Evolutionary conservation across 257 asterid genomes (phyloP).

Genomic region (Eucommia ulmoides): DNA sequence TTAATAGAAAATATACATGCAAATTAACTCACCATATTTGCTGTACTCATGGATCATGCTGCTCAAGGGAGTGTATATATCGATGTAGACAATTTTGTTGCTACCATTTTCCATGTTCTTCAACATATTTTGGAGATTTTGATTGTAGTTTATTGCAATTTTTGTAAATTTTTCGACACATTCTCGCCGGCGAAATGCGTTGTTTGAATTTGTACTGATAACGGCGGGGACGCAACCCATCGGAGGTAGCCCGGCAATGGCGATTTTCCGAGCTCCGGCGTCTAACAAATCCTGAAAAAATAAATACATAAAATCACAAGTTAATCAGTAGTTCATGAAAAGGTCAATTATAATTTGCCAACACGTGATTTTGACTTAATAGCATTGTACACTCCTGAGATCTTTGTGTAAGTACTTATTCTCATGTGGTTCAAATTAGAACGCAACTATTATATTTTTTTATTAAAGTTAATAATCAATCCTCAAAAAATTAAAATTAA

Average conservation of each 20-base stretch:
- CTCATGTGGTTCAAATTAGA: not conserved
- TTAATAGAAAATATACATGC: not conserved
- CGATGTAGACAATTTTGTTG: conserved; percentile 20
- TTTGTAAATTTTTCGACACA: conserved; percentile 33
- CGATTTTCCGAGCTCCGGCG: conserved; percentile 42
- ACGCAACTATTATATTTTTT: too few relatives aligned
- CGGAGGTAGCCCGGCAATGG: conserved; percentile 55
- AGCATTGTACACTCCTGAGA: not conserved
- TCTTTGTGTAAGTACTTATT: not conserved
- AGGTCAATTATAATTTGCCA: too few relatives aligned
- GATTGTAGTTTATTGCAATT: conserved; percentile 42
- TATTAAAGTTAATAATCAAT: not conserved
- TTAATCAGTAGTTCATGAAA: too few relatives aligned
- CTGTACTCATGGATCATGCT: conserved; percentile 29
- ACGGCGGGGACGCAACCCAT: conserved; percentile 58
- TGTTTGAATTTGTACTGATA: conserved; percentile 30
- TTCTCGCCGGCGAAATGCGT: conserved; percentile 19
- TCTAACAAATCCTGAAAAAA: conserved; percentile 32
- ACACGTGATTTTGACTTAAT: not conserved
- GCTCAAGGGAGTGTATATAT: conserved; percentile 28
- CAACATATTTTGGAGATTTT: conserved; percentile 22
- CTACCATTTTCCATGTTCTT: conserved; percentile 10
- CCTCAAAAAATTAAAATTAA: too few relatives aligned
- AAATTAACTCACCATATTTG: conserved; percentile 28
- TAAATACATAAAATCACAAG: too few relatives aligned